These are phyloP conservation scores for Fusarium nygamai DNA, from an alignment of 2,329 filamentous ascomycete species.

Conservation along the genomic window DNA sequence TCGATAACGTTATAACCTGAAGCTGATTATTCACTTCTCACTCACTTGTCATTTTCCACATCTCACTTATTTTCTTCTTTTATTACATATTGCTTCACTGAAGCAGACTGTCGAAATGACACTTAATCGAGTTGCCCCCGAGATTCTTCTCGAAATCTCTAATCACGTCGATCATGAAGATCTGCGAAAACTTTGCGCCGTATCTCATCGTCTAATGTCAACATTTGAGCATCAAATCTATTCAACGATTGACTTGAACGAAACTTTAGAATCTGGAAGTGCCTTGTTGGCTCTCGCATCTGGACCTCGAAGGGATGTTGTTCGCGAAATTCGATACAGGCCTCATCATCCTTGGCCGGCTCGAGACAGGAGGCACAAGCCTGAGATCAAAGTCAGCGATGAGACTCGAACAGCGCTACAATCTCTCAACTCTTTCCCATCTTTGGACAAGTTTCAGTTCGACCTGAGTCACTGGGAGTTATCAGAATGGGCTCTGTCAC, in stretches of 20 bases:
- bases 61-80: no score
- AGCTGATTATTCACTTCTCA: background rate
- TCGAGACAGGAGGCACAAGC: background rate
- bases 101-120: background rate
- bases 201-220: background rate
- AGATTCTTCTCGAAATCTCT: background rate
- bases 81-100: background rate
- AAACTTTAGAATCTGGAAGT: background rate
- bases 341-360: conserved; percentile 1
- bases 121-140: background rate
- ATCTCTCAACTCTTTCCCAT: background rate
- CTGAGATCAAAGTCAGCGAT: background rate
- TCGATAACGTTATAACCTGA: background rate
- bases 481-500: background rate
- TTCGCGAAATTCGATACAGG: background rate
- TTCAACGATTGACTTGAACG: background rate
- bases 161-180: background rate
- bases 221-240: background rate
- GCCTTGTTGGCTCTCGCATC: background rate
- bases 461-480: background rate
- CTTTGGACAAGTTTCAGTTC: background rate
- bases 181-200: background rate
- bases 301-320: background rate
- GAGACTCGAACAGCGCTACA: background rate
- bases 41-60: no score